phyloP scores from a whole-genome alignment of 2,329 filamentous ascomycete genomes.

The Xylariaceae sp. region DNA sequence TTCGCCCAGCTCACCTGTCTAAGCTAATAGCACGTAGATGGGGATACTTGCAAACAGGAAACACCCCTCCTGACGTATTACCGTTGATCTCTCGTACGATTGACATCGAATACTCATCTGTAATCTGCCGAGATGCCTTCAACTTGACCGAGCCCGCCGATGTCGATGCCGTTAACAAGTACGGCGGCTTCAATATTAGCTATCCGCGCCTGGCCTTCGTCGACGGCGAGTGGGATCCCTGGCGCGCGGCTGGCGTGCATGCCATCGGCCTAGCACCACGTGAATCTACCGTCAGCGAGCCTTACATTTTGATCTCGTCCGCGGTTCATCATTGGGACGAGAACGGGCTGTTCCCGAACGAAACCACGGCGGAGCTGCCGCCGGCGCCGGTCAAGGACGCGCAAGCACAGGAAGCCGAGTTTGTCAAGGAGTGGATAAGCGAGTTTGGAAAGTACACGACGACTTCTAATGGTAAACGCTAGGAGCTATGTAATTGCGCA shows the following conservation, averaged over 20 bases:
- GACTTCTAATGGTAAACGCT: no score
- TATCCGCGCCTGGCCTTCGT: slow-evolving; percentile 74
- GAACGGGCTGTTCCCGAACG: slow-evolving; percentile 60
- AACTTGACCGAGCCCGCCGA: slow-evolving; percentile 63
- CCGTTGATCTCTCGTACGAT: slow-evolving; percentile 70
- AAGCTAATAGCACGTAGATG: slow-evolving; percentile 43
- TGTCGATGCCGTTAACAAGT: slow-evolving; percentile 66
- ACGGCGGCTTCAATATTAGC: slow-evolving; percentile 67
- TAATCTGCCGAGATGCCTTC: slow-evolving; percentile 64
- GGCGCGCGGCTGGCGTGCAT: slow-evolving; percentile 70
- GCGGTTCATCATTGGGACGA: slow-evolving; percentile 82
- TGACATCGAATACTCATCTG: slow-evolving; percentile 56
- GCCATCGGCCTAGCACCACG: slow-evolving; percentile 56
- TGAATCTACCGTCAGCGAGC: slow-evolving; percentile 58
- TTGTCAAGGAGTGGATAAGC: slow-evolving; percentile 64
- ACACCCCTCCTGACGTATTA: slow-evolving; percentile 57
- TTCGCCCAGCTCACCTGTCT: no score
- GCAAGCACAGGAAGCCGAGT: slow-evolving; percentile 54
- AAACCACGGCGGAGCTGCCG: slow-evolving; percentile 55
- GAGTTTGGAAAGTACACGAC: slow-evolving; percentile 41
- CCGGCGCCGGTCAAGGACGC: slow-evolving; percentile 53
- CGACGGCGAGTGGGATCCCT: slow-evolving; percentile 75
- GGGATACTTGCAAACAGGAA: slow-evolving; percentile 75
- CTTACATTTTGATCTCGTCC: slow-evolving; percentile 63
- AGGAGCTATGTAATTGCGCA: no score